phyloP scores from a whole-genome alignment of 805 yeast genomes.

The Ogataea parapolymorpha region DNA sequence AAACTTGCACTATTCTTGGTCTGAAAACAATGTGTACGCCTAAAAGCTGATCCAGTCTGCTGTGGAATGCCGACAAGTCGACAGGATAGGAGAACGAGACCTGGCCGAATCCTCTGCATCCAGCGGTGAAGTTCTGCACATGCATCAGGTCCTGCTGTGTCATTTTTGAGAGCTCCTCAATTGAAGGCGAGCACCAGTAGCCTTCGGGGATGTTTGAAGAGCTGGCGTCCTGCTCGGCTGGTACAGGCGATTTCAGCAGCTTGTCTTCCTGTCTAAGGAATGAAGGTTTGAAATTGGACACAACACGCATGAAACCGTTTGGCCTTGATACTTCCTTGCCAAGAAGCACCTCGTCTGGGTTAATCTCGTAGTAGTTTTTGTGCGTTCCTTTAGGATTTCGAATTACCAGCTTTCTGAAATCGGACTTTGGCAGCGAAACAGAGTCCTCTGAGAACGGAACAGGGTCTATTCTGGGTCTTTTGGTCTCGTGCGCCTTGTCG shows the following conservation, averaged over 20 bases:
- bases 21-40: conserved; percentile 46
- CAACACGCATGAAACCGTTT: conserved; percentile 6
- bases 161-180: conserved; percentile 43
- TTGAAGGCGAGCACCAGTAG: conserved; percentile 73
- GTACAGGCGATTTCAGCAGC: too few species aligned
- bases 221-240: too few species aligned
- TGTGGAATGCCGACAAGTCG: conserved; percentile 55
- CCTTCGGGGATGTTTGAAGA: conserved; percentile 28
- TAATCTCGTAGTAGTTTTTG: conserved; percentile 28
- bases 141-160: conserved; percentile 46
- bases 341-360: conserved; percentile 29
- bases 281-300: conserved; percentile 12
- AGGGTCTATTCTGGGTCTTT: conserved; percentile 1
- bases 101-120: conserved; percentile 66
- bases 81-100: conserved; percentile 65
- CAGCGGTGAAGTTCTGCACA: conserved; percentile 63
- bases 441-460: background rate
- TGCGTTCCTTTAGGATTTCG: conserved; percentile 26
- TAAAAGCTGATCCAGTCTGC: conserved; percentile 37
- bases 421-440: conserved; percentile 16
- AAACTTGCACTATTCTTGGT: conserved; percentile 54
- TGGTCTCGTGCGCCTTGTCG: conserved; percentile 5
- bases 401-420: conserved; percentile 26
- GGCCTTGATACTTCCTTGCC: conserved; percentile 1
- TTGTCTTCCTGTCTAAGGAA: background rate